Evolutionary conservation across 2,329 filamentous ascomycete genomes (phyloP).

Genomic region (Penicillium psychrosexuale): DNA sequence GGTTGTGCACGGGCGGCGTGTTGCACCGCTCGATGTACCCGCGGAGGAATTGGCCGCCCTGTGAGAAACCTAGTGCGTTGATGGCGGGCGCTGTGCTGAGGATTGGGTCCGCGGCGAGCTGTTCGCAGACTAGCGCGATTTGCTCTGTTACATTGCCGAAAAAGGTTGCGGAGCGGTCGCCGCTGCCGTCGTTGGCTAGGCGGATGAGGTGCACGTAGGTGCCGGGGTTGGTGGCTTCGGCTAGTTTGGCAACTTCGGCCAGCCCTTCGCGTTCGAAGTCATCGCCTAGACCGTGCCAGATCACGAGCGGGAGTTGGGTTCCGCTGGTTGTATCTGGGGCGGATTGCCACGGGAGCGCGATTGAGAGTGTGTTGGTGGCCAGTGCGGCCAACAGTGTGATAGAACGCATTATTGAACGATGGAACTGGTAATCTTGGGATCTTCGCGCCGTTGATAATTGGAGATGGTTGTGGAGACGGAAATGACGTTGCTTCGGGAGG

Average conservation of each 20-base stretch:
- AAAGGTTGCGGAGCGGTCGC: slow-evolving; percentile 81
- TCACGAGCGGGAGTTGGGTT: slow-evolving; percentile 74
- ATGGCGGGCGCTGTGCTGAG: slow-evolving; percentile 77
- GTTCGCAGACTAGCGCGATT: slow-evolving; percentile 71
- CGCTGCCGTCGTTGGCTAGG: slow-evolving; percentile 61
- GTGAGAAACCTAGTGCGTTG: slow-evolving; percentile 91
- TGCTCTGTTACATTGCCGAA: slow-evolving; percentile 84
- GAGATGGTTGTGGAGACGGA: not conserved
- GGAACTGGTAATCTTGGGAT: not conserved
- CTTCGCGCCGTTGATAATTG: slow-evolving; percentile 1
- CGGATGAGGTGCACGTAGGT: slow-evolving; percentile 80
- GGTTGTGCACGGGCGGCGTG: slow-evolving; percentile 66
- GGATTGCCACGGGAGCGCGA: slow-evolving; percentile 14
- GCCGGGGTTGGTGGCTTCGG: slow-evolving; percentile 70
- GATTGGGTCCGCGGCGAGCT: slow-evolving; percentile 71
- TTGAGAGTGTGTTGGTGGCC: slow-evolving; percentile 14
- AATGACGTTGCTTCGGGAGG: slow-evolving; percentile 3
- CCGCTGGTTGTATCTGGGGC: slow-evolving; percentile 24
- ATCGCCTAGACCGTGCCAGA: slow-evolving; percentile 83
- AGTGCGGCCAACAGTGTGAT: slow-evolving; percentile 19
- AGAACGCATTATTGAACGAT: slow-evolving; percentile 10
- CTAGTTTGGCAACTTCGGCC: slow-evolving; percentile 66
- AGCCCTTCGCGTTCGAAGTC: slow-evolving; percentile 73
- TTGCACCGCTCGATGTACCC: slow-evolving; percentile 88
- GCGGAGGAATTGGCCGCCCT: slow-evolving; percentile 94